These are phyloP conservation scores for Pseudocercospora macadamiae DNA, from an alignment of 2,329 filamentous ascomycete genomes.

Conservation along the genomic window DNA sequence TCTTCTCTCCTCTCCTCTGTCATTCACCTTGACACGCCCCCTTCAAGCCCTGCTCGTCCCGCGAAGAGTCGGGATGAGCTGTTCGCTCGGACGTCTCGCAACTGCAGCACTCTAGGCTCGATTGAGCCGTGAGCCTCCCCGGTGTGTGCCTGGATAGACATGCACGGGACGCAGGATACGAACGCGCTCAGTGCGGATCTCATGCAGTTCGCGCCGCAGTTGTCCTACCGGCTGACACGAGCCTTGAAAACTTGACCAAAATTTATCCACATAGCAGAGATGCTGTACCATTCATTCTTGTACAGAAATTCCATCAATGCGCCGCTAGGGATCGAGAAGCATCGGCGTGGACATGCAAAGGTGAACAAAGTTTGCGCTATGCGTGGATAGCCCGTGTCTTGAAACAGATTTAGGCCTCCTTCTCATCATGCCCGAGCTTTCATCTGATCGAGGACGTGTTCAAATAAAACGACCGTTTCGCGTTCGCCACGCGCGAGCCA, in stretches of 20 bases:
- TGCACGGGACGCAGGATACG: background rate
- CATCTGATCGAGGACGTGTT: background rate
- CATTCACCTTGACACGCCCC: background rate
- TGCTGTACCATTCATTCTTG: background rate
- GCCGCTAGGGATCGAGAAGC: background rate
- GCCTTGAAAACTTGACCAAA: background rate
- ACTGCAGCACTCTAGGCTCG: background rate
- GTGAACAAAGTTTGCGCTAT: background rate
- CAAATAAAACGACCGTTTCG: background rate
- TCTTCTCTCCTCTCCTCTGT: background rate
- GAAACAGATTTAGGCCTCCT: background rate
- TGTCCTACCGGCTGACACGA: background rate
- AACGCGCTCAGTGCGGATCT: background rate
- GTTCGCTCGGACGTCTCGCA: background rate
- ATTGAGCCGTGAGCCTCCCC: constrained; percentile 1
- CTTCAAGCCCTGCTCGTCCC: background rate
- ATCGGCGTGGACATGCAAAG: background rate
- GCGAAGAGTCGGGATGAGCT: background rate
- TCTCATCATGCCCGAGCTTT: background rate
- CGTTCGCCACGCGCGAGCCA: background rate
- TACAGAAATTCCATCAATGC: background rate
- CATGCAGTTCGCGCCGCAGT: background rate
- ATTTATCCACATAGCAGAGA: background rate
- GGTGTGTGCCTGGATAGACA: background rate
- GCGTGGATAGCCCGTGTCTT: background rate